Conservation (phyloP, 176 grass and related monocot species). For the Canna indica region DNA sequence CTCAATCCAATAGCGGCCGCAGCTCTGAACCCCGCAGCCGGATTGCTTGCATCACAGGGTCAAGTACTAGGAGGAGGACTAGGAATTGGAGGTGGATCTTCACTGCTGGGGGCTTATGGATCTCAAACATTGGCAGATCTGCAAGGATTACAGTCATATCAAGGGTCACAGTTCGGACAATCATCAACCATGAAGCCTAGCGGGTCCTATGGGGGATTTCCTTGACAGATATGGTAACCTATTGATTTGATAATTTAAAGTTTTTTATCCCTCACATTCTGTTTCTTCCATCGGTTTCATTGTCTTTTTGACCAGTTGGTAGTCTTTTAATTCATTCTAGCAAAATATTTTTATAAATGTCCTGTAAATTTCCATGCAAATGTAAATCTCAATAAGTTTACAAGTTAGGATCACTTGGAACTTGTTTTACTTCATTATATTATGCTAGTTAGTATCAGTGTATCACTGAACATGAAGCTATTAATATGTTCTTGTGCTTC, state of each 20-base stretch:
- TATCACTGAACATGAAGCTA: too few relatives aligned
- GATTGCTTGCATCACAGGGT: slow-evolving; percentile 10
- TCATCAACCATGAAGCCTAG: neutral
- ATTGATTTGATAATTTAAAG: neutral
- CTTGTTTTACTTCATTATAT: too few relatives aligned
- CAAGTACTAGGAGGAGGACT: neutral
- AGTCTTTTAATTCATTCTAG: neutral
- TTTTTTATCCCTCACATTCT: neutral
- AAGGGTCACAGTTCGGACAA: neutral
- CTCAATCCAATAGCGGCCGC: slow-evolving; percentile 18
- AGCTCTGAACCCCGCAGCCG: slow-evolving; percentile 2
- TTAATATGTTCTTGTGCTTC: too few relatives aligned
- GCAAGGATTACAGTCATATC: slow-evolving; percentile 7
- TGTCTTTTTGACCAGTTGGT: neutral
- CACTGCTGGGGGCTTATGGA: slow-evolving; percentile 4
- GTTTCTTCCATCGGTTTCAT: neutral
- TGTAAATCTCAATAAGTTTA: too few relatives aligned
- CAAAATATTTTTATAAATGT: too few relatives aligned
- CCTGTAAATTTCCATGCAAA: too few relatives aligned
- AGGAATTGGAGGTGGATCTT: neutral
- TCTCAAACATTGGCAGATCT: slow-evolving; percentile 1
- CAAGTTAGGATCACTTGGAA: too few relatives aligned
- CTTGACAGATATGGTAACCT: neutral
- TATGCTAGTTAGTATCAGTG: too few relatives aligned
- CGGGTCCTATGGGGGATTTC: slow-evolving; percentile 9